phyloP scores from a whole-genome alignment of 108 stramenopile species.

The Cyclotella choctawhatcheeana region DNA sequence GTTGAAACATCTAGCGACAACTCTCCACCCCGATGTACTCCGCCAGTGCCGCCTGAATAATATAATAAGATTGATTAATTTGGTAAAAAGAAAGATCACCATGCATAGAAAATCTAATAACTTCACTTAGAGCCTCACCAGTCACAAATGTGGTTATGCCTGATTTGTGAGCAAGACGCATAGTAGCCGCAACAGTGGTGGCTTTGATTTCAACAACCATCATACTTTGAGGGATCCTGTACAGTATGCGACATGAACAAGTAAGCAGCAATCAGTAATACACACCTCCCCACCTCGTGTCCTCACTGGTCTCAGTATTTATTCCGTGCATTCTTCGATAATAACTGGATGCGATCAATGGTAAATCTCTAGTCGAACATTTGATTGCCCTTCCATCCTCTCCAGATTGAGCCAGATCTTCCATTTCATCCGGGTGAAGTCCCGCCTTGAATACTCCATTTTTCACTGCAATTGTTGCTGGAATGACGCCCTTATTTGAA shows the following conservation, averaged over 20 bases:
- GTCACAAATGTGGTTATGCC: slow-evolving; percentile 94
- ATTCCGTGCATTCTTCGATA: not conserved
- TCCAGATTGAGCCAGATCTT: slow-evolving; percentile 81
- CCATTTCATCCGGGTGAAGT: slow-evolving; percentile 78
- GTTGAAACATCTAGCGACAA: slow-evolving; percentile 90
- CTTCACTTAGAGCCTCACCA: slow-evolving; percentile 20
- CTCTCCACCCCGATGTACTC: slow-evolving; percentile 94
- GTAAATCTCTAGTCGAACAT: slow-evolving; percentile 92
- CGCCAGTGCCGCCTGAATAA: slow-evolving; percentile 80
- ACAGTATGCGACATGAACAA: slow-evolving; percentile 8
- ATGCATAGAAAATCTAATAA: not conserved
- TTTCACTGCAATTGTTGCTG: slow-evolving; percentile 92
- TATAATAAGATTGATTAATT: not conserved
- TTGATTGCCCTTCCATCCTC: slow-evolving; percentile 80
- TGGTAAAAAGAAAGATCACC: no score
- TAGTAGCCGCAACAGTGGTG: slow-evolving; percentile 96
- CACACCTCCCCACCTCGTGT: slow-evolving; percentile 56
- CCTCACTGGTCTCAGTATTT: slow-evolving; percentile 7
- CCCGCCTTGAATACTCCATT: slow-evolving; percentile 87
- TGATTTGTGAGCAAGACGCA: slow-evolving; percentile 88
- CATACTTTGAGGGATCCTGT: no score
- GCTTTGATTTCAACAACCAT: slow-evolving; percentile 43
- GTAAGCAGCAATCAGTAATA: not conserved
- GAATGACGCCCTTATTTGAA: slow-evolving; percentile 73
- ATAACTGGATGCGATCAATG: slow-evolving; percentile 59